A percentile compares a stretch with the other conserved stretches of the same genome.
Evolutionary conservation across 306 rosid species (phyloP).

Genomic region (Gastrolobium bilobum): DNA sequence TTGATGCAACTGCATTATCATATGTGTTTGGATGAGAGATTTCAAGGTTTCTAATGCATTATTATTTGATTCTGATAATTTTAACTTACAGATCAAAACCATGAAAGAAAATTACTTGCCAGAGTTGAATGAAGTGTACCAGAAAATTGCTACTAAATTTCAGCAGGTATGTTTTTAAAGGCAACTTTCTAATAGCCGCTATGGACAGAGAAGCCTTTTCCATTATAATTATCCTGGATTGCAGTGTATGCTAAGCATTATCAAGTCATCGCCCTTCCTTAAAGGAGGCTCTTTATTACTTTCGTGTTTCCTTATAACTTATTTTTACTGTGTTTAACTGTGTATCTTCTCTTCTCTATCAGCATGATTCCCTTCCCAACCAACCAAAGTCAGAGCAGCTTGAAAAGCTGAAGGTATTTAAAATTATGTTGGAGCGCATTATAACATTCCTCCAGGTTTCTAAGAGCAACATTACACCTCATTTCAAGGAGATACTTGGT

Average conservation of each 20-base stretch:
- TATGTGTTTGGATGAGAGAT: constrained; percentile 30
- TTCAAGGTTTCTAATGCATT: constrained; percentile 34
- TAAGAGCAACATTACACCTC: constrained; percentile 56
- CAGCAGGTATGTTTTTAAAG: constrained; percentile 67
- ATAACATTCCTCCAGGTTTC: constrained; percentile 67
- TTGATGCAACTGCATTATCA: constrained; percentile 23
- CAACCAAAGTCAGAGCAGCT: constrained; percentile 75
- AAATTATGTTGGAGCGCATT: constrained; percentile 76
- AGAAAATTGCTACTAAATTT: constrained; percentile 71
- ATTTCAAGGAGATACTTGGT: constrained; percentile 68
- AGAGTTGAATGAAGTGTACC: constrained; percentile 79
- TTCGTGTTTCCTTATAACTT: constrained; percentile 13
- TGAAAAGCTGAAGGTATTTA: constrained; percentile 73
- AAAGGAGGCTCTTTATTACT: constrained; percentile 30
- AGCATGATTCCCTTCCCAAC: constrained; percentile 79
- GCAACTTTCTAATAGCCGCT: constrained; percentile 7
- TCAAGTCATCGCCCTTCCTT: constrained; percentile 27
- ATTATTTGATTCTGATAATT: constrained; percentile 44
- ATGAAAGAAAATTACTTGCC: constrained; percentile 79
- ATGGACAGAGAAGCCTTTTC: constrained; percentile 32
- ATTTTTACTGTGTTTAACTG: constrained; percentile 22
- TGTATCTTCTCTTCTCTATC: constrained; percentile 47
- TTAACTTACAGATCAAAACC: constrained; percentile 67
- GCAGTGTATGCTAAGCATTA: constrained; percentile 36
- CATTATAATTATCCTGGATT: constrained; percentile 18